phyloP scores from a whole-genome alignment of 495 filamentous ascomycete genomes.

The Podospora fimiseda region DNA sequence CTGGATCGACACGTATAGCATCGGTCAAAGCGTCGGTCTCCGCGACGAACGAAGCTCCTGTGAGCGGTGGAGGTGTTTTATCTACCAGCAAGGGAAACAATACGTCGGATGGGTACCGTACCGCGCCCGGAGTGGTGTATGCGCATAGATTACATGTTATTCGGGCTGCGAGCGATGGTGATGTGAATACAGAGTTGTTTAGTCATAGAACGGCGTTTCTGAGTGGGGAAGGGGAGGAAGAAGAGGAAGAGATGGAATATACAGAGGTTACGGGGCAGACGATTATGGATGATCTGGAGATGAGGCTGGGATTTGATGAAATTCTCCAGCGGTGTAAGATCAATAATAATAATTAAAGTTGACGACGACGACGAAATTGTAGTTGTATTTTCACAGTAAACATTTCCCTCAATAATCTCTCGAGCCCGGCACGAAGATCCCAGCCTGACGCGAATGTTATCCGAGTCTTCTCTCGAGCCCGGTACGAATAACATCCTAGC shows the following conservation, averaged over 20 bases:
- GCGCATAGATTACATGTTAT: not conserved
- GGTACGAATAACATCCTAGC: too few species aligned
- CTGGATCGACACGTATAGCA: not conserved
- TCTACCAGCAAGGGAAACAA: not conserved
- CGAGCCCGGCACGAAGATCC: too few species aligned
- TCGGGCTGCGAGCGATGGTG: not conserved
- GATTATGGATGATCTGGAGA: too few species aligned
- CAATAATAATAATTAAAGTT: too few species aligned
- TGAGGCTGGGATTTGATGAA: too few species aligned
- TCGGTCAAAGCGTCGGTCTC: not conserved
- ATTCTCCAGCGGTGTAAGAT: too few species aligned
- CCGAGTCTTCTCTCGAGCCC: too few species aligned
- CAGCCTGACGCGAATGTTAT: too few species aligned
- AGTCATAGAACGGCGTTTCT: not conserved
- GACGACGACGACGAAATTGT: too few species aligned
- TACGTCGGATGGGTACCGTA: not conserved
- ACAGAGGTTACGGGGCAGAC: too few species aligned
- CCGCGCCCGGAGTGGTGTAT: not conserved
- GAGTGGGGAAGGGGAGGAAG: not conserved
- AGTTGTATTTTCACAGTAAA: too few species aligned
- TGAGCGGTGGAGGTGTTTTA: not conserved
- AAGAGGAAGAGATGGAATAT: not conserved
- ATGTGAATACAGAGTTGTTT: not conserved
- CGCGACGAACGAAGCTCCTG: not conserved
- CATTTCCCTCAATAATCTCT: too few species aligned